Evolutionary conservation across 2,329 filamentous ascomycete species (phyloP), one percentile per base, ranked within the genome.

Genomic region (Paecilomyces niveus): DNA sequence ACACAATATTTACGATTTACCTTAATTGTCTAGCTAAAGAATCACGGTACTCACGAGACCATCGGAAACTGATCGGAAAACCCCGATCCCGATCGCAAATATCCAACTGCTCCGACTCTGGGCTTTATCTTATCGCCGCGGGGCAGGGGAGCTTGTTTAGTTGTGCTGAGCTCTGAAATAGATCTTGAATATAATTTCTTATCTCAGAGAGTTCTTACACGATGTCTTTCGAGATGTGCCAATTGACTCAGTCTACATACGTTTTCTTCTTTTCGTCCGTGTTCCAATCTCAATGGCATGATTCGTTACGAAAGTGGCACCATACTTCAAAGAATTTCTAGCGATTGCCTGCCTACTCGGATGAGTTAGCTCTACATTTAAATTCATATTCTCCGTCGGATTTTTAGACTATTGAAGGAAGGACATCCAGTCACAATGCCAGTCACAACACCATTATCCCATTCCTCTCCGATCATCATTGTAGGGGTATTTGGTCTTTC

Each of bases 401-500:
- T 33, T 33, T 33, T 15, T 11, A 33, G 32, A 33, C 26, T 33
- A 13, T 3, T 22, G 22, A 22, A 22, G 22, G 22, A 15, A 33
- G 13, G 13, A 13, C 13, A 33, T 10, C 9, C 32, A 15, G 13
- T 33, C 32, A 33, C 4, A 33, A 33, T 33, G 32, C 13, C 7
- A 13, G 4, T 33, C 32, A 33, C 32, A 33, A 10, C 32, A 13
- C 8, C 2, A 3, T 1, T 11, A 33, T 33, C 32, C 10, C 32
- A 33, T 15, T 33, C 32, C 10, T 33, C 32, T 13, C 4, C 10
- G 4, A 10, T 63, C 35, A 57, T 55, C 68, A 81, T 80, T 3
- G 71, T 79, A 22, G 85, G 83, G 24, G 69, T 86, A 1, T 80
- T 80, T 24, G 68, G 84, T 4, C 58, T 85, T 9, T 73, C 78